Evolutionary conservation across 495 filamentous ascomycete species (phyloP), one percentile per base, ranked within the genome.

Genomic region (Penicillium macrosclerotiorum): DNA sequence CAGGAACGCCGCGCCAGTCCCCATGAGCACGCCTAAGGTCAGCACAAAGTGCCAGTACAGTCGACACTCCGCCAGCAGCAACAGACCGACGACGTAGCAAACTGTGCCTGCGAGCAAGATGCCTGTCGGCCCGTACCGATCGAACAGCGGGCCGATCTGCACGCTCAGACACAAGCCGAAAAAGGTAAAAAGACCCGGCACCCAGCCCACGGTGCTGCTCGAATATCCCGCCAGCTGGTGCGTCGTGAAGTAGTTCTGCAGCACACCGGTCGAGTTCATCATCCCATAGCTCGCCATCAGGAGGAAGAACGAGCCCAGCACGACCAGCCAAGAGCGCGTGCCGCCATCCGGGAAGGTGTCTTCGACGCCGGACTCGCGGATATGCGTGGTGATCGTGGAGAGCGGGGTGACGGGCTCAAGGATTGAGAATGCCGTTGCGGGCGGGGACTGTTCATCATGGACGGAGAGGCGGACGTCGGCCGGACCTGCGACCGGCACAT

Each of bases 11-110:
- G 74, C 72, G 0, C 77, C 77, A 0, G 76, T 62, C 0, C 84
- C 84, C 2, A 72, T 74, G 4, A 85, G 57, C 0, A 86, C 62
- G 5, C 79, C 80, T 52, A 84, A 78, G 3, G 73, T 73, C 4
- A 86, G 71, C 35, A 86, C 64, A 60, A 85, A 84, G 20, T 88
- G 84, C 71, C 83, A 88, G 52, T 84, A 88, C 24, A 67, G 63
- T 57, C 45, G 63, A 43, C 71, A 77, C 33, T 70, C 50, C 47
- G 64, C 79, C 16, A 83, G 58, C 8, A 86, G 56, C 38, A 86
- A 52, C 30, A 85, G 55, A 18, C 75, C 77, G 2, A 73, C 55
- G 13, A 77, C 60, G 13, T 84, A 74, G 17, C 74, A 57, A 13
- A 60, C 35, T 20, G 77, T 75, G 0, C 83, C 82, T 2, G 62